phyloP scores from a whole-genome alignment of 2,329 filamentous ascomycete genomes.

The Ploettnerulaceae sp. region DNA sequence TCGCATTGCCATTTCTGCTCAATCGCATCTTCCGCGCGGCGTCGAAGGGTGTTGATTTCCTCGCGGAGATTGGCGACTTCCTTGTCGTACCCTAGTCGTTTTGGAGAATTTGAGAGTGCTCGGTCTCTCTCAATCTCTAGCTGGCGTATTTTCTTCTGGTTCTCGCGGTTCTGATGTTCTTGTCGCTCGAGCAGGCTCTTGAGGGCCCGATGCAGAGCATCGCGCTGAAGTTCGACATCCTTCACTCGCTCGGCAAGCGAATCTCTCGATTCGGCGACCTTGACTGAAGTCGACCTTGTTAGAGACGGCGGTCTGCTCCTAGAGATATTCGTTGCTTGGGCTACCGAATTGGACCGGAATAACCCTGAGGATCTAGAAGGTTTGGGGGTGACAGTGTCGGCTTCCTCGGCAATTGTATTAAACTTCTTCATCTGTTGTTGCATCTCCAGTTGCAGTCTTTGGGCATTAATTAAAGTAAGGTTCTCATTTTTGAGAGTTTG shows the following conservation, averaged over 20 bases:
- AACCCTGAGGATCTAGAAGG: slow-evolving; percentile 39
- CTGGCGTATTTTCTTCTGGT: slow-evolving; percentile 71
- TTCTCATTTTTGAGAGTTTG: slow-evolving; percentile 65
- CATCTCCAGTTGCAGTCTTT: slow-evolving; percentile 44
- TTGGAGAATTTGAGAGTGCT: slow-evolving; percentile 63
- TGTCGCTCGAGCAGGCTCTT: slow-evolving; percentile 82
- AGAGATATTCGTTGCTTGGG: slow-evolving; percentile 32
- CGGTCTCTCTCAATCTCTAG: slow-evolving; percentile 76
- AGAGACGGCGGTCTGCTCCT: slow-evolving; percentile 39
- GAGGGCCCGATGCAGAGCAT: slow-evolving; percentile 83
- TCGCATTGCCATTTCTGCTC: slow-evolving; percentile 97
- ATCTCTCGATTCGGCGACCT: slow-evolving; percentile 51
- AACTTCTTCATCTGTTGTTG: slow-evolving; percentile 45
- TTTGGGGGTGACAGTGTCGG: slow-evolving; percentile 26
- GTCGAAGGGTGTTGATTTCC: slow-evolving; percentile 79
- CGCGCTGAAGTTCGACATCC: slow-evolving; percentile 88
- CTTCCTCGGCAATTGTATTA: slow-evolving; percentile 58
- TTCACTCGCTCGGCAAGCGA: slow-evolving; percentile 74
- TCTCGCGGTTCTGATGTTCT: slow-evolving; percentile 76
- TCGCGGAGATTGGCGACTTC: slow-evolving; percentile 76
- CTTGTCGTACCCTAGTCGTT: slow-evolving; percentile 73
- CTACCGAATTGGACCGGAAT: slow-evolving; percentile 63
- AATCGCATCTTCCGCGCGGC: slow-evolving; percentile 85
- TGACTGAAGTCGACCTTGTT: slow-evolving; percentile 52
- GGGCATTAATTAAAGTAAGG: slow-evolving; percentile 42